Conservation (phyloP, 208 protist genomes). For the Wallacemonas rigidus region DNA sequence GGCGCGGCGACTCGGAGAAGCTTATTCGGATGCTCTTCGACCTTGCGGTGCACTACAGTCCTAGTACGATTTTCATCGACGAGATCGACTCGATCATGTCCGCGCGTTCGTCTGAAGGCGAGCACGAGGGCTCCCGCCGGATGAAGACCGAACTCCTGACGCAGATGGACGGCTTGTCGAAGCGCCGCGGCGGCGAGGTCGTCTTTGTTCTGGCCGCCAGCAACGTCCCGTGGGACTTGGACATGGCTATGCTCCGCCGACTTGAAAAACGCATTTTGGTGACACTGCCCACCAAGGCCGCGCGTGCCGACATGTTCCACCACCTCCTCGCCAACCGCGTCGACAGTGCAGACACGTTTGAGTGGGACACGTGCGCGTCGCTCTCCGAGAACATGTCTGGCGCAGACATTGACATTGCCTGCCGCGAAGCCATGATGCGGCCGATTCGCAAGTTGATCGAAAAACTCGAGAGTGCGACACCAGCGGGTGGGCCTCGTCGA, state of each 20-base stretch:
- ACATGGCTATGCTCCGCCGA: conserved; percentile 91
- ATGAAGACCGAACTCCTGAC: conserved; percentile 95
- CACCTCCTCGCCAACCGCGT: conserved; percentile 46
- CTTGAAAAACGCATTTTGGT: conserved; percentile 93
- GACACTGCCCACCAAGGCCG: conserved; percentile 70
- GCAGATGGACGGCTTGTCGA: conserved; percentile 93
- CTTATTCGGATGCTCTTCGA: conserved; percentile 95
- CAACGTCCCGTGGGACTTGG: conserved; percentile 94
- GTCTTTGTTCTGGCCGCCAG: conserved; percentile 94
- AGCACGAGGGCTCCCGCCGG: conserved; percentile 91
- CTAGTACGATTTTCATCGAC: conserved; percentile 99
- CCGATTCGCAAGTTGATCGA: conserved; percentile 89
- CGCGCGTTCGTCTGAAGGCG: conserved; percentile 93
- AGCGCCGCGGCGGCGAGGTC: conserved; percentile 70
- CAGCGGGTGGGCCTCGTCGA: background rate
- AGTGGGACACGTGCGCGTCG: conserved; percentile 67
- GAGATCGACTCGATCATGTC: conserved; percentile 99
- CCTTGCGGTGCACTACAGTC: conserved; percentile 91
- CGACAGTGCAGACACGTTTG: conserved; percentile 23
- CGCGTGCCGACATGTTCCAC: conserved; percentile 73
- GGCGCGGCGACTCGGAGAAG: conserved; percentile 98
- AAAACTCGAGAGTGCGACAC: conserved; percentile 55
- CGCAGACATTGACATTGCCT: conserved; percentile 91
- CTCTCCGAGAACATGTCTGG: conserved; percentile 87
- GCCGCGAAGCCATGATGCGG: conserved; percentile 92